These are phyloP conservation scores for Puccinia polysora DNA, from an alignment of 1,284 basidiomycete species.

Conservation along the genomic window DNA sequence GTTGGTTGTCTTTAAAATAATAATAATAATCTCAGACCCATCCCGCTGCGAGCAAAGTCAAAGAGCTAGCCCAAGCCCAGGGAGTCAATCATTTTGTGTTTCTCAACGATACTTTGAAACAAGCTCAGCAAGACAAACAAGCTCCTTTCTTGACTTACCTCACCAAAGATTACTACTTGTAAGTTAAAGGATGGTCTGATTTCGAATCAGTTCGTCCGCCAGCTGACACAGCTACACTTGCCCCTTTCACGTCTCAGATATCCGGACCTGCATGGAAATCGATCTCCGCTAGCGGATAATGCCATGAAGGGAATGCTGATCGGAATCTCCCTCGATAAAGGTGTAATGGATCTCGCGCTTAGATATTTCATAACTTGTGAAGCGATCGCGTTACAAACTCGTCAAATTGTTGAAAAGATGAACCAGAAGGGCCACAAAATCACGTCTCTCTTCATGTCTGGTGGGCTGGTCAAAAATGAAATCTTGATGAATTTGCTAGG, in stretches of 20 bases:
- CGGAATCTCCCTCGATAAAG: slow-evolving; percentile 76
- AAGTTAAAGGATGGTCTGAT: slow-evolving; percentile 47
- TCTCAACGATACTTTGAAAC: slow-evolving; percentile 49
- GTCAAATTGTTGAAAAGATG: slow-evolving; percentile 89
- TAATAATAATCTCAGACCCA: too few species aligned
- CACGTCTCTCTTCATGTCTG: slow-evolving; percentile 79
- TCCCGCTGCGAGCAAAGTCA: slow-evolving; percentile 48
- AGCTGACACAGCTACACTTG: neutral
- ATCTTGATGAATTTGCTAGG: slow-evolving; percentile 46
- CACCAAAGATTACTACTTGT: slow-evolving; percentile 51
- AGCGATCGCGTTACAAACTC: slow-evolving; percentile 88
- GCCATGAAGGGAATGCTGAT: slow-evolving; percentile 86
- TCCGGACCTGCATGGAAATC: slow-evolving; percentile 65
- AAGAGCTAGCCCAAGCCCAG: slow-evolving; percentile 46
- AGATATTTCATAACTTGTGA: slow-evolving; percentile 89
- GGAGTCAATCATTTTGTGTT: slow-evolving; percentile 48
- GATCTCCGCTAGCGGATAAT: slow-evolving; percentile 89
- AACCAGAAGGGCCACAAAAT: slow-evolving; percentile 80
- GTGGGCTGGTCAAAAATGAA: slow-evolving; percentile 53
- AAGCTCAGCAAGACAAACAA: slow-evolving; percentile 44
- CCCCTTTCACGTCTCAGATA: slow-evolving; percentile 20
- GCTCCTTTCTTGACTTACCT: slow-evolving; percentile 48
- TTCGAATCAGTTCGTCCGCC: neutral
- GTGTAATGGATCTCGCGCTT: slow-evolving; percentile 74
- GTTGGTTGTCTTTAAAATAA: slow-evolving; percentile 3